These are phyloP conservation scores for Astragalus glycyphyllos DNA, from an alignment of 306 rosid genomes.

Conservation along the genomic window DNA sequence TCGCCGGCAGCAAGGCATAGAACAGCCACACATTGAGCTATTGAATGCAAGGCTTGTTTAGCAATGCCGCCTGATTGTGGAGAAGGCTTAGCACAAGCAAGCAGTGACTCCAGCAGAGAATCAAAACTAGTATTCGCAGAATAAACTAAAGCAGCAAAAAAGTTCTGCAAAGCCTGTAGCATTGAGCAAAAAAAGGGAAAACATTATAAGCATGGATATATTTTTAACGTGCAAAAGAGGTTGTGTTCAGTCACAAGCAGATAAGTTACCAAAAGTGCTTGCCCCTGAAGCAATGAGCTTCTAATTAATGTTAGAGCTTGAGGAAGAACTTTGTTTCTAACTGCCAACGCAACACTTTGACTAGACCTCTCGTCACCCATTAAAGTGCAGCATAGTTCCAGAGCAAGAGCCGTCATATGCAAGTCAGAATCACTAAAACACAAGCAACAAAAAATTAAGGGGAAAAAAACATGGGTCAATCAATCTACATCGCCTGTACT, in stretches of 20 bases:
- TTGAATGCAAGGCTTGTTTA: conserved; percentile 93
- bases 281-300: conserved; percentile 98
- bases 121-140: conserved; percentile 98
- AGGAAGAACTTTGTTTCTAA: conserved; percentile 96
- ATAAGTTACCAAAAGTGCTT: conserved; percentile 80
- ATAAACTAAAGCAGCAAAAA: conserved; percentile 87
- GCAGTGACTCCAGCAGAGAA: conserved; percentile 85
- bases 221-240: conserved; percentile 27
- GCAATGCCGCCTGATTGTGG: conserved; percentile 98
- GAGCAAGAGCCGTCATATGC: conserved; percentile 99
- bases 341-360: conserved; percentile 86
- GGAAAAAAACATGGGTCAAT: conserved; percentile 30
- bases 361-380: conserved; percentile 97
- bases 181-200: conserved; percentile 24
- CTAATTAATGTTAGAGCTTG: conserved; percentile 89
- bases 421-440: conserved; percentile 93
- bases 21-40: conserved; percentile 97
- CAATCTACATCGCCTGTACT: conserved; percentile 24
- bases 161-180: conserved; percentile 84
- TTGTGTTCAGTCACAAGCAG: conserved; percentile 34
- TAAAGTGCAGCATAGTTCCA: conserved; percentile 95
- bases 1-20: conserved; percentile 98
- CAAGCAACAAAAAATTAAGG: conserved; percentile 14
- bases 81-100: conserved; percentile 90
- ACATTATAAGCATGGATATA: conserved; percentile 41